Percentiles rank a stretch among this genome's conserved stretches.
Conservation (phyloP, 257 asterid genomes). For the Plantago ovata region DNA sequence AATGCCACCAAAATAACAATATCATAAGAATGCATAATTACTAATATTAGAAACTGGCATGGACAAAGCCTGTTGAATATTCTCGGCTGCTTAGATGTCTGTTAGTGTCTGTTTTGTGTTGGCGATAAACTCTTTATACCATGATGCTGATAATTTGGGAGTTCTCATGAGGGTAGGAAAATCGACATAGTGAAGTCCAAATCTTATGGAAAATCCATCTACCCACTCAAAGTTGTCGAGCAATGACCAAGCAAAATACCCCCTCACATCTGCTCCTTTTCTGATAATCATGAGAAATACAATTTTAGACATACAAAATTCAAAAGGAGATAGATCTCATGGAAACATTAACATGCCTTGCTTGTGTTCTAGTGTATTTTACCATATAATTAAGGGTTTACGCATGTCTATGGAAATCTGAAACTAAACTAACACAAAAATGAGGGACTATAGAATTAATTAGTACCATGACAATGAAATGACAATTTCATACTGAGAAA, state of each 20-base stretch:
- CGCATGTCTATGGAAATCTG: too few relatives aligned
- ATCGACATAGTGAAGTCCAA: conserved; percentile 46
- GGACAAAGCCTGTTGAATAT: not conserved
- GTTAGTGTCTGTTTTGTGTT: conserved; percentile 14
- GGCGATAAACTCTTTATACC: conserved; percentile 41
- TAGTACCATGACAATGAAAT: not conserved
- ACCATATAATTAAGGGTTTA: too few relatives aligned
- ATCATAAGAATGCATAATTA: too few relatives aligned
- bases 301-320: too few relatives aligned
- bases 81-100: not conserved
- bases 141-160: conserved; percentile 38
- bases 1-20: too few relatives aligned
- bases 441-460: too few relatives aligned
- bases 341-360: too few relatives aligned
- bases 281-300: conserved; percentile 13
- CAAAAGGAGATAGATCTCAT: too few relatives aligned
- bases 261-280: conserved; percentile 57
- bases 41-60: too few relatives aligned
- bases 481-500: not conserved
- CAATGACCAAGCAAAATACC: conserved; percentile 47
- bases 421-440: too few relatives aligned
- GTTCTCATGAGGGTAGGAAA: conserved; percentile 37
- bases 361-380: too few relatives aligned
- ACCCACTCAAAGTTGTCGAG: conserved; percentile 59
- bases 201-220: conserved; percentile 34